Conservation (phyloP, 768 basidiomycete genomes). For the Rickenella mellea region DNA sequence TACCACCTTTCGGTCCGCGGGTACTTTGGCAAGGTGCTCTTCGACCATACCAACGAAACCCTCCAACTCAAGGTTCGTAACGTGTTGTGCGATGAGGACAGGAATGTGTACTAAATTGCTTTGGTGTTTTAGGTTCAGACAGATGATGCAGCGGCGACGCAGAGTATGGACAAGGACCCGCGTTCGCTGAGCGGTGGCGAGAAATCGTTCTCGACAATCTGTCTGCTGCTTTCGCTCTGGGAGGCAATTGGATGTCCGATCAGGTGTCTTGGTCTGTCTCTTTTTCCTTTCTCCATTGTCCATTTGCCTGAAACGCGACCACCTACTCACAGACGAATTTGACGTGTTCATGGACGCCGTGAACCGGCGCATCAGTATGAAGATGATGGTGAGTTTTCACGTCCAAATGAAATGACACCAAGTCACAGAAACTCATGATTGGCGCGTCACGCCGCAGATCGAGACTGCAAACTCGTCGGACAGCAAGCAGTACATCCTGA, state of each 20-base stretch:
- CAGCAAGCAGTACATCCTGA: slow-evolving; percentile 88
- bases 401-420: slow-evolving; percentile 5
- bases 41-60: slow-evolving; percentile 64
- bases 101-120: slow-evolving; percentile 1
- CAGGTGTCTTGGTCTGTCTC: slow-evolving; percentile 68
- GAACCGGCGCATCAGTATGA: slow-evolving; percentile 87
- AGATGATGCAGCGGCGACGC: slow-evolving; percentile 63
- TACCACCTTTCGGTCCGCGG: slow-evolving; percentile 79
- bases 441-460: slow-evolving; percentile 38
- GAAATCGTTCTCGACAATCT: slow-evolving; percentile 95
- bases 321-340: slow-evolving; percentile 65
- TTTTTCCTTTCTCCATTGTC: background rate
- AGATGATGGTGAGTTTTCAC: slow-evolving; percentile 74
- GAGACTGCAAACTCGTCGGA: slow-evolving; percentile 83
- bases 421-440: background rate
- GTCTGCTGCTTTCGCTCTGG: slow-evolving; percentile 90
- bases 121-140: slow-evolving; percentile 62
- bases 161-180: slow-evolving; percentile 70
- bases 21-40: slow-evolving; percentile 82
- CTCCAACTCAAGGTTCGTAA: slow-evolving; percentile 51
- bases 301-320: background rate
- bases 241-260: slow-evolving; percentile 91
- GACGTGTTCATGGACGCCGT: slow-evolving; percentile 98
- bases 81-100: background rate
- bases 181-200: slow-evolving; percentile 87